Percentiles rank a stretch among this genome's conserved stretches.
phyloP scores from a whole-genome alignment of 441 rosid species.

The Theobroma grandiflorum region DNA sequence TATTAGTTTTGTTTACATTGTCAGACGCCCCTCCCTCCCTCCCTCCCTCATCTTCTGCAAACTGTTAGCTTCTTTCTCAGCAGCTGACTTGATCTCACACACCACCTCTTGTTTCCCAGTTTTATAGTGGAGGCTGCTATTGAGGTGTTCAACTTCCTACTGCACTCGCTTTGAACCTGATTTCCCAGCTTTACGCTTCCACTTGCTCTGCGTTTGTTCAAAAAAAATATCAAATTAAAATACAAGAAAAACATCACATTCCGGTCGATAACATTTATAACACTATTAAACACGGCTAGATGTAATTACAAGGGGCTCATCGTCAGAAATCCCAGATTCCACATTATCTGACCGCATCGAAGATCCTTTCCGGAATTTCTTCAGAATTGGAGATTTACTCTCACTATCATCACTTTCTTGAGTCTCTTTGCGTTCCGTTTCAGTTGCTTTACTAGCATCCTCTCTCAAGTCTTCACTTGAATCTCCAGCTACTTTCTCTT shows the following conservation, averaged over 20 bases:
- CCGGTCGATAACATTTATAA: background rate
- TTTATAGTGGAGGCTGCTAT: constrained; percentile 19
- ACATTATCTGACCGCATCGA: constrained; percentile 35
- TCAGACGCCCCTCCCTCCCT: constrained; percentile 31
- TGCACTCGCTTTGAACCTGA: constrained; percentile 51
- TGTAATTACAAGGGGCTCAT: constrained; percentile 88
- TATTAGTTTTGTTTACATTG: constrained; percentile 45
- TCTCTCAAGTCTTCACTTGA: constrained; percentile 46
- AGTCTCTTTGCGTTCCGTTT: constrained; percentile 54
- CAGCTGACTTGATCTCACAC: constrained; percentile 15
- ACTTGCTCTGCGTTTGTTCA: constrained; percentile 71
- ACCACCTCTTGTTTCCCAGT: constrained; percentile 22
- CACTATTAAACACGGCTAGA: constrained; percentile 25
- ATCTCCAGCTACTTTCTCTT: constrained; percentile 48
- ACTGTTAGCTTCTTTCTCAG: constrained; percentile 29
- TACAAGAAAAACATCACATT: background rate
- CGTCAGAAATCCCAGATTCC: constrained; percentile 73
- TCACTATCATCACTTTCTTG: constrained; percentile 42
- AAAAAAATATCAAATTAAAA: constrained; percentile 22
- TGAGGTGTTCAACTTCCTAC: constrained; percentile 34
- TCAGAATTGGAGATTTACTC: constrained; percentile 31
- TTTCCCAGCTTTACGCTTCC: constrained; percentile 80
- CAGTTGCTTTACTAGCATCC: constrained; percentile 50
- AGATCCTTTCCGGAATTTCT: constrained; percentile 33
- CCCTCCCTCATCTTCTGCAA: constrained; percentile 25